Conservation (phyloP, 2,329 filamentous ascomycete species). For the Colletotrichum sp. region DNA sequence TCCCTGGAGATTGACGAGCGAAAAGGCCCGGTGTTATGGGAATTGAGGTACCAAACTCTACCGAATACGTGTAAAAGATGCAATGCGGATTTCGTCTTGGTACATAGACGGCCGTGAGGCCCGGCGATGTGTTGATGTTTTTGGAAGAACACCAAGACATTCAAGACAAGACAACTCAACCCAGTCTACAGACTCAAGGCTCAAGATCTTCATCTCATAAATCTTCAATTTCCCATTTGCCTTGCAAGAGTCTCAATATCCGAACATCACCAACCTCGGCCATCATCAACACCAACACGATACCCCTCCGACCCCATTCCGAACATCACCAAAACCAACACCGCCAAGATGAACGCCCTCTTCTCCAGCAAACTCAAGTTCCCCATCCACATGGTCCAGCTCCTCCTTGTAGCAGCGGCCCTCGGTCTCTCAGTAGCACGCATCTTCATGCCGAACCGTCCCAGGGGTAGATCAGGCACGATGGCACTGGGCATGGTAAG, state of each 20-base stretch:
- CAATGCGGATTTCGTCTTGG: not conserved
- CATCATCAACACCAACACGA: not conserved
- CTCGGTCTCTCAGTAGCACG: slow-evolving; percentile 7
- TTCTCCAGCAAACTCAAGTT: slow-evolving; percentile 9
- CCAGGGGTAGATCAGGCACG: slow-evolving; percentile 1
- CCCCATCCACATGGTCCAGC: slow-evolving; percentile 14
- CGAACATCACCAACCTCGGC: not conserved
- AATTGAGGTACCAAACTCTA: not conserved
- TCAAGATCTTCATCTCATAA: not conserved
- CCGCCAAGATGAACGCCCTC: not conserved
- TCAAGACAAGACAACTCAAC: not conserved
- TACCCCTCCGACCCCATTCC: not conserved
- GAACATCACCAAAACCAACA: not conserved
- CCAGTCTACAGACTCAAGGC: not conserved
- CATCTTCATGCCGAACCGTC: slow-evolving; percentile 1
- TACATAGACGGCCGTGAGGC: not conserved
- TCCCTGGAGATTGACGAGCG: not conserved
- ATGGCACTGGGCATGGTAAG: slow-evolving; percentile 18
- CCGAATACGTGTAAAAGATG: not conserved
- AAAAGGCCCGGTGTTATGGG: not conserved
- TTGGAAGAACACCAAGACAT: not conserved
- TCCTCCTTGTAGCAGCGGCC: not conserved
- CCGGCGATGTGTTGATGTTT: not conserved
- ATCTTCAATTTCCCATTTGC: not conserved
- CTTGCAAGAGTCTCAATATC: not conserved